Evolutionary conservation across 1,284 basidiomycete species (phyloP), one percentile per base, ranked within the genome.

Genomic region (Pholiota adiposa): DNA sequence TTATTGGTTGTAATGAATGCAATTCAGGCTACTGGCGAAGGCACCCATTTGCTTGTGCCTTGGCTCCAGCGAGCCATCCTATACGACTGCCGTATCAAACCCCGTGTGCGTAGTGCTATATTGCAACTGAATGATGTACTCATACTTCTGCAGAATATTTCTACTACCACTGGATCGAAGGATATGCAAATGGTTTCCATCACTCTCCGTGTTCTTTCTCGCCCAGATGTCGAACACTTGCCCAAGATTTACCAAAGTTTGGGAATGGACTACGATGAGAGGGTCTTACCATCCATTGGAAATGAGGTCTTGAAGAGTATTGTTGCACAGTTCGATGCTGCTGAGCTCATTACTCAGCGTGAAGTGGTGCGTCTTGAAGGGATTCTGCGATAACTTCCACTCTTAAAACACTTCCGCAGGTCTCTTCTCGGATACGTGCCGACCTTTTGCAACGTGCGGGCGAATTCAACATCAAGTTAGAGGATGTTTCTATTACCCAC

Each of bases 231-330:
- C 43, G 80, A 87, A 55, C 93, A 97, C 73, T 84, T 99, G 23
- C 75, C 97, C 33, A 93, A 88, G 78, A 98, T 99, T 72, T 99
- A 99, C 82, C 95, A 97, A 78, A 89, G 84, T 66, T 84, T 99
- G 51, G 97, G 97, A 55, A 77, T 92, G 74, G 97, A 99, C 77
- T 99, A 99, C 76, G 97, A 99, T 76, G 97, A 99, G 79, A 88
- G 96, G 70, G 94, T 97, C 1, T 79, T 96, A 18, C 93, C 93
- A 8, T 95, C 93, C 43, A 93, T 98, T 72, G 96, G 96, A 46
- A 99, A 99, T 73, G 97, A 99, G 79, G 96, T 99, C 29, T 75
- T 98, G 67, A 99, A 99, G 80, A 93, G 93, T 57, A 98, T 97
- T 62, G 97, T 99, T 0, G 97, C 97, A 11, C 97, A 99, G 74